A percentile compares a stretch with the other conserved stretches of the same genome.
Conservation (phyloP, 768 basidiomycete genomes). For the Saitozyma podzolica region DNA sequence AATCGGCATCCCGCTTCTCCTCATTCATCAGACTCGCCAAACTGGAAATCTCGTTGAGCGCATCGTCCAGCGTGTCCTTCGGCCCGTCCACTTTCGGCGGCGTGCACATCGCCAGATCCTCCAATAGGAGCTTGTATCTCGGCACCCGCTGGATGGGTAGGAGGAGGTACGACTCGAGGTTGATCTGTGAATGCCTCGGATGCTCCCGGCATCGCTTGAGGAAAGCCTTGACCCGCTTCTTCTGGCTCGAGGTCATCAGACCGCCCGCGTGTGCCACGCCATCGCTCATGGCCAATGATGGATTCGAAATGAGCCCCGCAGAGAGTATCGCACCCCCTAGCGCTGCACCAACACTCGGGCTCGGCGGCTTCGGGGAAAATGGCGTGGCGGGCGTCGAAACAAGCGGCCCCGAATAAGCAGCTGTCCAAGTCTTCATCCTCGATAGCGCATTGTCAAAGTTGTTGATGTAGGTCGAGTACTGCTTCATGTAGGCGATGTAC, state of each 20-base stretch:
- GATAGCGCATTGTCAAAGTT: slow-evolving; percentile 92
- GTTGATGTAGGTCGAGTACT: slow-evolving; percentile 98
- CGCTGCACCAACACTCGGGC: slow-evolving; percentile 15
- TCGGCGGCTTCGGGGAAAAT: slow-evolving; percentile 12
- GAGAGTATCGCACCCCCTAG: neutral
- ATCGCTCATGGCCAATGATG: slow-evolving; percentile 18
- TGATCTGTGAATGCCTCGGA: slow-evolving; percentile 88
- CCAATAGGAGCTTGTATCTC: slow-evolving; percentile 88
- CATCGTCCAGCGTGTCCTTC: slow-evolving; percentile 74
- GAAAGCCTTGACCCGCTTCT: slow-evolving; percentile 83
- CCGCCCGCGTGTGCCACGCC: slow-evolving; percentile 21
- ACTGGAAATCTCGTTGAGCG: slow-evolving; percentile 79
- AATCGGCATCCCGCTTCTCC: slow-evolving; percentile 93
- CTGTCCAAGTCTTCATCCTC: slow-evolving; percentile 80
- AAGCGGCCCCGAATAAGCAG: slow-evolving; percentile 1
- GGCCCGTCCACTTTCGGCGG: slow-evolving; percentile 76
- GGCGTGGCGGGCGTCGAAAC: neutral
- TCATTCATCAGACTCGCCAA: slow-evolving; percentile 97
- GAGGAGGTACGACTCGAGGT: slow-evolving; percentile 87
- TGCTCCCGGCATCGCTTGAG: slow-evolving; percentile 79
- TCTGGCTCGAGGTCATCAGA: slow-evolving; percentile 62
- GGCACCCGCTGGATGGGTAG: slow-evolving; percentile 96
- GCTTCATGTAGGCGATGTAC: slow-evolving; percentile 96
- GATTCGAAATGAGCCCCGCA: slow-evolving; percentile 26
- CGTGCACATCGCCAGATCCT: slow-evolving; percentile 79